Evolutionary conservation across 2,329 filamentous ascomycete species (phyloP), one percentile per base, ranked within the genome.

Genomic region (Claviceps africana): DNA sequence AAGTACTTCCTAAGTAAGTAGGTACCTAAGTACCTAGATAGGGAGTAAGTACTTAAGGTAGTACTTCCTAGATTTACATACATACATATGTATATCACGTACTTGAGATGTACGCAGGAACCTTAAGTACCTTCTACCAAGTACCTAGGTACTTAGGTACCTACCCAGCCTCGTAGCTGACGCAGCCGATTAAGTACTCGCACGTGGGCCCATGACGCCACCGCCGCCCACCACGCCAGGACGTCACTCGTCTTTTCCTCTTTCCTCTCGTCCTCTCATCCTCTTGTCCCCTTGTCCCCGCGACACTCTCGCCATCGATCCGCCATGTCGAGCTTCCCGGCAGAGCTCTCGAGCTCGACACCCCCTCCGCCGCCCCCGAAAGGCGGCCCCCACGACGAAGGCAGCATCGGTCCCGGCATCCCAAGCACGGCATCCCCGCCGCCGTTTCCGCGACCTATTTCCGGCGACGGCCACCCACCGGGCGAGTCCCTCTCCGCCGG

Each of bases 341-440:
- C 62, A 21, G 64, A 64, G 28, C 51, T 57, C 5, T 61, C 61
- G 49, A 58, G 56, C 51, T 60, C 60, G 17, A 66, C 65, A 5
- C 83, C 85, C 28, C 85, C 85, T 0, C 76, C 82, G 9, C 83
- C 82, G 17, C 85, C 85, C 1, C 85, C 85, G 1, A 88, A 88
- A 64, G 81, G 84, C 17, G 76, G 72, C 59, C 84, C 78, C 65
- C 82, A 83, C 64, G 83, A 87, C 57, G 70, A 77, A 15, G 17
- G n/a, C n/a, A n/a, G n/a, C n/a, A n/a, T n/a, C n/a, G n/a, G n/a
- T n/a, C n/a, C n/a, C 56, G 77, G 77, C 60, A 87, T 83, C 25
- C 71, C 77, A 50, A 65, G 69, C 47, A 70, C 70, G 51, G 70
- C 72, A 22, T 72, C 72, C 42, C 67, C 48, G 28, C 51, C 53